Evolutionary conservation across 495 filamentous ascomycete species (phyloP).

Genomic region (Tirmania nivea): DNA sequence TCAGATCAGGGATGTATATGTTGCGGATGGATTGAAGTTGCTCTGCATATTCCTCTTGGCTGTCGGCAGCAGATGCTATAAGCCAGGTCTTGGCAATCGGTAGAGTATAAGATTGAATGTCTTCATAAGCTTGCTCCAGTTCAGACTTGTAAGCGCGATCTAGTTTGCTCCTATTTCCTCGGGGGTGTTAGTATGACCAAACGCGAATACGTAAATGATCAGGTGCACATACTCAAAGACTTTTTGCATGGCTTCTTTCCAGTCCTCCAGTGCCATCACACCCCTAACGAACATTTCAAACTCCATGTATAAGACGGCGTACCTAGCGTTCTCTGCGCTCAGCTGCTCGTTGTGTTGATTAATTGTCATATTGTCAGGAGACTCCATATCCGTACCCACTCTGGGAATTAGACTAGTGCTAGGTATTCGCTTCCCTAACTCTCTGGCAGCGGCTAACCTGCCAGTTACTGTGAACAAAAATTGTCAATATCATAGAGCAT

Average conservation of each 20-base stretch:
- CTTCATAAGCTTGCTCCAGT: slow-evolving; percentile 5
- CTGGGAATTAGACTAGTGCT: slow-evolving; percentile 9
- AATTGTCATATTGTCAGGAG: not conserved
- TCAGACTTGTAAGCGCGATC: slow-evolving; percentile 6
- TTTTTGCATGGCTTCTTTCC: slow-evolving; percentile 11
- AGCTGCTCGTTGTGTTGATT: too few relatives aligned
- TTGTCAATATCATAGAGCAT: not conserved
- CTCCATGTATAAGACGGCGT: slow-evolving; percentile 7
- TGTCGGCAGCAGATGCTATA: not conserved
- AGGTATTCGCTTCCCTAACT: slow-evolving; percentile 9
- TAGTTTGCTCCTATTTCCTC: slow-evolving; percentile 2
- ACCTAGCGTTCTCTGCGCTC: not conserved
- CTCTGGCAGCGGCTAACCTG: slow-evolving; percentile 16
- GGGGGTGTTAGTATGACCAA: not conserved
- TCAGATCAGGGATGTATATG: slow-evolving; percentile 19
- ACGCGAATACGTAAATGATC: not conserved
- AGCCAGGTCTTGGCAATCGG: slow-evolving; percentile 11
- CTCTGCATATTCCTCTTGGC: slow-evolving; percentile 2
- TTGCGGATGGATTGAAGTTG: slow-evolving; percentile 7
- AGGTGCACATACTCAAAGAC: slow-evolving; percentile 5
- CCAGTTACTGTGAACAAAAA: slow-evolving; percentile 16
- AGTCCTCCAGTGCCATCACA: slow-evolving; percentile 14
- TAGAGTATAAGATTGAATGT: not conserved
- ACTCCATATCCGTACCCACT: not conserved
- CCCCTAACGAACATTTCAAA: slow-evolving; percentile 14